Evolutionary conservation across 2,329 filamentous ascomycete genomes (phyloP).

Genomic region (Pseudogymnoascus sp.): DNA sequence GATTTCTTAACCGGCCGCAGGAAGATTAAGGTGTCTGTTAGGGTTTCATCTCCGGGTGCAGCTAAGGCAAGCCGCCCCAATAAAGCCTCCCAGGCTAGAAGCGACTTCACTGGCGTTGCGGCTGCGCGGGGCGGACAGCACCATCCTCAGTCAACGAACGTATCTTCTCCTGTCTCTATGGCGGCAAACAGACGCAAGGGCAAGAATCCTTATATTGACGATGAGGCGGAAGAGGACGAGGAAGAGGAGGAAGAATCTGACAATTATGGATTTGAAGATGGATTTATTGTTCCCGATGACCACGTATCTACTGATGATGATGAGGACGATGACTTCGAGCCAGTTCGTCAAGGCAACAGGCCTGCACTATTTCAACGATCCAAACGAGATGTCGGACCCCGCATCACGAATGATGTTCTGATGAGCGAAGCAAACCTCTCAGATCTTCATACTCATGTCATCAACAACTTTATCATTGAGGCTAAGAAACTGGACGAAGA

Average conservation of each 20-base stretch:
- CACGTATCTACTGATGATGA: constrained; percentile 16
- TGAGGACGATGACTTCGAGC: constrained; percentile 28
- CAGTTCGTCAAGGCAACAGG: constrained; percentile 31
- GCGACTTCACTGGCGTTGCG: constrained; percentile 23
- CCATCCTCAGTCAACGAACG: constrained; percentile 56
- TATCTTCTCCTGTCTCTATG: constrained; percentile 54
- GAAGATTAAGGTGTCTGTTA: constrained; percentile 25
- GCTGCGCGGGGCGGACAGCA: constrained; percentile 27
- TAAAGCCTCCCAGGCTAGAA: constrained; percentile 26
- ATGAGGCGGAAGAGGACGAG: constrained; percentile 32
- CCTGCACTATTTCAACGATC: constrained; percentile 41
- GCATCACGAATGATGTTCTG: constrained; percentile 49
- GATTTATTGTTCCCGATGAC: constrained; percentile 40
- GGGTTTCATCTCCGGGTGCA: constrained; percentile 15
- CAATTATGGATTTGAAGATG: constrained; percentile 30
- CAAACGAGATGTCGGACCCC: constrained; percentile 42
- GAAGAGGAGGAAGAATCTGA: constrained; percentile 16
- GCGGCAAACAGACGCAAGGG: constrained; percentile 29
- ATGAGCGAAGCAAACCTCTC: constrained; percentile 42
- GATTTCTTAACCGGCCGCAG: constrained; percentile 23
- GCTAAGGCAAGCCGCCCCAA: constrained; percentile 33
- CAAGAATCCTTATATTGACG: constrained; percentile 22
- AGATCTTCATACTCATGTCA: constrained; percentile 53
- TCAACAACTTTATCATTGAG: constrained; percentile 56
- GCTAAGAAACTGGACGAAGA: constrained; percentile 53